Evolutionary conservation across 305 asterid genomes (phyloP).

Genomic region (Ruellia speciosa): DNA sequence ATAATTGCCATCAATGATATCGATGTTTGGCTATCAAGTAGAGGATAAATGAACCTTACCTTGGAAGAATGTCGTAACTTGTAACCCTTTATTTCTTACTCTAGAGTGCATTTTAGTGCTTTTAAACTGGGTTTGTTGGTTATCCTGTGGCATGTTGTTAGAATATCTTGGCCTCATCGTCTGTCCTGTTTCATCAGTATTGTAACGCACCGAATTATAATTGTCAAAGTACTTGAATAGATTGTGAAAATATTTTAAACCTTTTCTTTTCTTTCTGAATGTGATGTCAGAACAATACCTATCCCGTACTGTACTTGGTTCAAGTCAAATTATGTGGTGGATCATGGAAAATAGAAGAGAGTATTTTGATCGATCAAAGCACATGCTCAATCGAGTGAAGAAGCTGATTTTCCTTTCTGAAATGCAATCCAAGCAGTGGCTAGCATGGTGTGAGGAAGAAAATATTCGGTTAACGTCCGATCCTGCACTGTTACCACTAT

Average conservation of each 20-base stretch:
- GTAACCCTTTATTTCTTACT: neutral
- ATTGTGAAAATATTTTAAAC: neutral
- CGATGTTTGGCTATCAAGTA: neutral
- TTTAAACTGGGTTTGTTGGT: no score
- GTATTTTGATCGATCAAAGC: conserved; percentile 82
- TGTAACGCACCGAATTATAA: neutral
- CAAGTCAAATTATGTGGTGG: conserved; percentile 96
- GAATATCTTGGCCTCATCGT: neutral
- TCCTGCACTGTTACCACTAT: conserved; percentile 74
- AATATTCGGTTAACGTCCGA: conserved; percentile 63
- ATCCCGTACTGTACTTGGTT: conserved; percentile 77
- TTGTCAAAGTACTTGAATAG: no score
- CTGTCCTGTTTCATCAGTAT: conserved; percentile 2
- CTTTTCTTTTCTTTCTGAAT: conserved; percentile 7
- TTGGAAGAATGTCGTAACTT: no score
- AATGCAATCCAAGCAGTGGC: conserved; percentile 78
- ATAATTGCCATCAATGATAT: neutral
- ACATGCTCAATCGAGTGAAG: conserved; percentile 69
- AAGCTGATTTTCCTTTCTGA: conserved; percentile 81
- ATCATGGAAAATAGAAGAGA: conserved; percentile 96
- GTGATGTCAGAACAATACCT: conserved; percentile 65
- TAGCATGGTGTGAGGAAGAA: conserved; percentile 88
- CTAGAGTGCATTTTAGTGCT: neutral
- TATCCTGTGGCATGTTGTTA: no score
- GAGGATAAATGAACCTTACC: no score